Evolutionary conservation across 2,329 filamentous ascomycete species (phyloP).

Genomic region (Microdochium paspali): DNA sequence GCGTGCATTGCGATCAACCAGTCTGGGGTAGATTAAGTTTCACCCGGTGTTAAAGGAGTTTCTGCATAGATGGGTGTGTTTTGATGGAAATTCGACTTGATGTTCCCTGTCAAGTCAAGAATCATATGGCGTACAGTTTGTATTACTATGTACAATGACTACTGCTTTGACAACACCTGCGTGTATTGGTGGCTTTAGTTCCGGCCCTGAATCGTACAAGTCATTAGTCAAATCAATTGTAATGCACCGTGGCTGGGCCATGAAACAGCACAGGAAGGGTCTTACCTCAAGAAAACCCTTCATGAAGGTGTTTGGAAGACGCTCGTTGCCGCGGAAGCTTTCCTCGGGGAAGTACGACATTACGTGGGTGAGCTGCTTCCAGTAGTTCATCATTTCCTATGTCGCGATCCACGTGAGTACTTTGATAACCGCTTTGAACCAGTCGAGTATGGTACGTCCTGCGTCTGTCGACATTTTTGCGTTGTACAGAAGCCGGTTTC

Average conservation of each 20-base stretch:
- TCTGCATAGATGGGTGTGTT: neutral
- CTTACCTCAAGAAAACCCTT: constrained; percentile 87
- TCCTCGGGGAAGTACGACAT: constrained; percentile 95
- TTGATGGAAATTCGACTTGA: neutral
- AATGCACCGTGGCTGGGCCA: too few relatives aligned
- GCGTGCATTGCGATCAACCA: too few relatives aligned
- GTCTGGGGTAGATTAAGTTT: too few relatives aligned
- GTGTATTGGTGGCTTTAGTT: constrained; percentile 34
- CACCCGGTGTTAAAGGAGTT: neutral
- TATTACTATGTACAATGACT: neutral
- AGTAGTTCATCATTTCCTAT: constrained; percentile 97
- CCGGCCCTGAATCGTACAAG: constrained; percentile 35
- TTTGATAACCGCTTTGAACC: too few relatives aligned
- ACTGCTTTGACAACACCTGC: constrained; percentile 8
- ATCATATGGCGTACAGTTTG: neutral
- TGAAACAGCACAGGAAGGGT: too few relatives aligned
- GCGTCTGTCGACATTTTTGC: too few relatives aligned
- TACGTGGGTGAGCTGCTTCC: constrained; percentile 93
- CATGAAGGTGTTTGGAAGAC: constrained; percentile 85
- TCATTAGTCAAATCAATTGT: constrained; percentile 7
- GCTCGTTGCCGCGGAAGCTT: constrained; percentile 63
- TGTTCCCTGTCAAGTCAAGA: neutral
- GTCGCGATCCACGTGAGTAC: too few relatives aligned
- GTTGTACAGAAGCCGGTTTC: too few relatives aligned
- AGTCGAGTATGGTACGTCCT: too few relatives aligned